Evolutionary conservation across 129 eudicot genomes (phyloP).

Genomic region (Pulicaria dysenterica): DNA sequence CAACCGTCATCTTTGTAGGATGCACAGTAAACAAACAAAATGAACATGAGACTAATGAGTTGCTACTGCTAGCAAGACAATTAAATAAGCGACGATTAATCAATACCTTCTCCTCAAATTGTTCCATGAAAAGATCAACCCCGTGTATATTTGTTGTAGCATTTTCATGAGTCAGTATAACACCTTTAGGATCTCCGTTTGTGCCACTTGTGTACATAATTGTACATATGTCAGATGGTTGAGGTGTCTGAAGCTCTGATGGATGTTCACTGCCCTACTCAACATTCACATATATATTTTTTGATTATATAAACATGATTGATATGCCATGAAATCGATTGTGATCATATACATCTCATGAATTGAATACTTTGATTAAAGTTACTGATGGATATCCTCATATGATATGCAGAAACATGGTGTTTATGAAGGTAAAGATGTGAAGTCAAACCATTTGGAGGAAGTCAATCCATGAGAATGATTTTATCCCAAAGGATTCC

Average conservation of each 20-base stretch:
- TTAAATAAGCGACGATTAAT: not conserved
- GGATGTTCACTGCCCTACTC: conserved; percentile 61
- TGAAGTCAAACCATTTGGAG: conserved; percentile 47
- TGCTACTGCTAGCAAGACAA: not conserved
- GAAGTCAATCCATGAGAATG: conserved; percentile 75
- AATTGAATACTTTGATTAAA: too few species aligned
- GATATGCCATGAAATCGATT: not conserved
- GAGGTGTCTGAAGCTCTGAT: conserved; percentile 53
- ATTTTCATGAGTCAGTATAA: conserved; percentile 81
- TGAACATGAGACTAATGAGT: not conserved
- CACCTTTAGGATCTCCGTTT: conserved; percentile 94
- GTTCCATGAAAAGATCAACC: conserved; percentile 76
- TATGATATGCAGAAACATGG: not conserved
- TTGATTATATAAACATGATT: not conserved
- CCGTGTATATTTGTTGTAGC: conserved; percentile 55
- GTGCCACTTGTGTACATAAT: conserved; percentile 99
- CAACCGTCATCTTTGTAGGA: conserved; percentile 65
- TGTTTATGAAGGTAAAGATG: not conserved
- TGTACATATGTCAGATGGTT: conserved; percentile 56
- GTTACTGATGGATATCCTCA: not conserved
- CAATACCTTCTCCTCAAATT: conserved; percentile 81
- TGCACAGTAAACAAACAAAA: not conserved
- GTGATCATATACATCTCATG: too few species aligned
- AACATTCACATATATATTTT: not conserved
- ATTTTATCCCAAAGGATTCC: conserved; percentile 49